These are phyloP conservation scores for Colletotrichum scovillei DNA, from an alignment of 2,329 filamentous ascomycete species.

Conservation along the genomic window DNA sequence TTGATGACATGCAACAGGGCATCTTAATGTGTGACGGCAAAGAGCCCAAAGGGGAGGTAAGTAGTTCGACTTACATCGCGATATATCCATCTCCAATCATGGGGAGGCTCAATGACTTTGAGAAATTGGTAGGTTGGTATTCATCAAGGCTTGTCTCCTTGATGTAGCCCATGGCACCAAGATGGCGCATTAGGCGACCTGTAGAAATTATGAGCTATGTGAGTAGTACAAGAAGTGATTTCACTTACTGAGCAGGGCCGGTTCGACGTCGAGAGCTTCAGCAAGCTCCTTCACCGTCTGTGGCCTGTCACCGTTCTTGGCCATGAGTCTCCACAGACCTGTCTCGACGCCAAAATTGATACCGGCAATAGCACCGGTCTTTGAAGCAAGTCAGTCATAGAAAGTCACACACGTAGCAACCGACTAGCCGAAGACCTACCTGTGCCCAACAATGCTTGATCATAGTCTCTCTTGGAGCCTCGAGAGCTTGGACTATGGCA, in stretches of 20 bases:
- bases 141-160: constrained; percentile 47
- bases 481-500: constrained; percentile 46
- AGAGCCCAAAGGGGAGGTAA: background rate
- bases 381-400: background rate
- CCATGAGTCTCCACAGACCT: constrained; percentile 50
- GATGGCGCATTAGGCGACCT: constrained; percentile 49
- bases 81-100: constrained; percentile 49
- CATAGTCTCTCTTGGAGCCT: constrained; percentile 61
- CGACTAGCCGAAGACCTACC: constrained; percentile 37
- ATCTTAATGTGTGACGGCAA: too few species aligned
- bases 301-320: constrained; percentile 40
- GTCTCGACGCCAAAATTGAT: constrained; percentile 47
- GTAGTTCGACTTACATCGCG: constrained; percentile 40
- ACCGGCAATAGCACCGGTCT: constrained; percentile 41
- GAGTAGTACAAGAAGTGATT: too few species aligned
- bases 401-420: background rate
- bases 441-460: constrained; percentile 58
- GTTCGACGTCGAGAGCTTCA: constrained; percentile 40
- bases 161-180: constrained; percentile 53
- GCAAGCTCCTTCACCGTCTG: constrained; percentile 48
- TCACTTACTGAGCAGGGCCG: constrained; percentile 11
- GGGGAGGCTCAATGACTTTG: constrained; percentile 46
- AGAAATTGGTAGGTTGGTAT: constrained; percentile 52
- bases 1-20: background rate
- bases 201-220: background rate